Evolutionary conservation across 306 rosid genomes (phyloP), one percentile per base, ranked within the genome.

Genomic region (Glycine latifolia): DNA sequence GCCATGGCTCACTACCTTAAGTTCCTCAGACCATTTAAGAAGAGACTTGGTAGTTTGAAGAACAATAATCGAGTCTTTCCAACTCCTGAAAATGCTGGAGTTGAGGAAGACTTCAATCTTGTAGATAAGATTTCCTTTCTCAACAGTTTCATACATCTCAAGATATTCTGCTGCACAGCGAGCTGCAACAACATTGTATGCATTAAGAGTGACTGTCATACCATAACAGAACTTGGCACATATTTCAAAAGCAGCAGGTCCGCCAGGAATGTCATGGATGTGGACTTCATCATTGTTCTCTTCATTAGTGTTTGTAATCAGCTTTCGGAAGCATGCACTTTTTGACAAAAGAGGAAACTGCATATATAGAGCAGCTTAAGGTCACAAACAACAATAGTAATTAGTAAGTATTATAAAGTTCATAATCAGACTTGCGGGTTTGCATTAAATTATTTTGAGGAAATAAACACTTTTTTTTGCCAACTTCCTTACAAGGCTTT

Each of bases 31-130:
- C 97, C 94, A 91, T 3, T 97, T 95, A 79, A 88, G 92, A 82
- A 95, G 90, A 71, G 91, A 85, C 78, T 83, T 88, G 14, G 97
- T 90, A 10, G 97, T 91, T 87, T 92, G 97, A 74, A 95, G 97
- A 87, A 91, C 97, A 86, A 95, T 95, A 65, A 95, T 95, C 0
- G 94, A 92, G 89, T 95, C 97, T 81, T 95, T 95, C 97, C 99
- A 95, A 83, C 97, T 91, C 84, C 90, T 84, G 84, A 95, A 90
- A 79, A 92, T 85, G 92, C 97, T 92, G 7, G 98, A 91, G 84
- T 85, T 92, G 85, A 95, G 95, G 85, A 95, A 95, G 10, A 91
- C 98, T 67, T 92, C 98, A 69, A 92, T 88, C 88, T 95, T 95
- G 92, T 95, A 89, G 85, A 95, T 74, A 35, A 95, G 98, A 76